Base-by-base conservation (phyloP, 2,329 filamentous ascomycete species). In the Xylariaceae sp. region DNA sequence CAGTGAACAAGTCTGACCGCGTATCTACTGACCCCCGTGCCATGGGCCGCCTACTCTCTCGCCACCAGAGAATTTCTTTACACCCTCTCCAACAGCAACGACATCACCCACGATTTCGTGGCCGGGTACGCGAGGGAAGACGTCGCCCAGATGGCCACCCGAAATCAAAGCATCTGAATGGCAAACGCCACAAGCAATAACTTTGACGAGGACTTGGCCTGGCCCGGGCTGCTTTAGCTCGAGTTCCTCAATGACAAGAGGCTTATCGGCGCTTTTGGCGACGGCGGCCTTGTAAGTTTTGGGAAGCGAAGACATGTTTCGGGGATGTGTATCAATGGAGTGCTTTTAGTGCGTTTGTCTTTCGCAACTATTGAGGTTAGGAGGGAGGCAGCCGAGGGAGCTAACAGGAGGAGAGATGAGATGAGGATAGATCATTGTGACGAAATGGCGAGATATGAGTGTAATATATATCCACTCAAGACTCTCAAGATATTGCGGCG, bases 41-140 rank as follows among this genome's bases (percentile, higher is more conserved):
- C 86, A 90, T 1, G 78, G 69, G 0, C 80, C 83, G 11, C 88
- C 88, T 5, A 89, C 81, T 2, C 83, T 75, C 50, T 89, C 85
- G 9, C 87, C 87, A 1, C 81, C 72, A 51, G 80, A 75, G 73
- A 86, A 84, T 19, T 73, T 71, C 50, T 75, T 79, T 47, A 86
- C 84, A 2, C 67, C 71, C 0, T 78, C 71, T 6, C 83, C 82
- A 1, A 89, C 66, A 6, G 80, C 79, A 14, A 81, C 84, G 3
- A 91, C 75, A 12, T 82, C 79, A 11, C 88, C 87, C 49, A 91
- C 79, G 33, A 87, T 73, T 66, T 91, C 88, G 69, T 92, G 88
- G 18, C 88, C 88, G 0, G 86, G 83, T 2, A 84, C 70, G 6
- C 81, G 76, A 1, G 86, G 86, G 60, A 80, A 85, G 17, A 76